Percentiles rank a stretch among this genome's conserved stretches.
Evolutionary conservation across 805 yeast species (phyloP).

Genomic region (Komagataella populi): DNA sequence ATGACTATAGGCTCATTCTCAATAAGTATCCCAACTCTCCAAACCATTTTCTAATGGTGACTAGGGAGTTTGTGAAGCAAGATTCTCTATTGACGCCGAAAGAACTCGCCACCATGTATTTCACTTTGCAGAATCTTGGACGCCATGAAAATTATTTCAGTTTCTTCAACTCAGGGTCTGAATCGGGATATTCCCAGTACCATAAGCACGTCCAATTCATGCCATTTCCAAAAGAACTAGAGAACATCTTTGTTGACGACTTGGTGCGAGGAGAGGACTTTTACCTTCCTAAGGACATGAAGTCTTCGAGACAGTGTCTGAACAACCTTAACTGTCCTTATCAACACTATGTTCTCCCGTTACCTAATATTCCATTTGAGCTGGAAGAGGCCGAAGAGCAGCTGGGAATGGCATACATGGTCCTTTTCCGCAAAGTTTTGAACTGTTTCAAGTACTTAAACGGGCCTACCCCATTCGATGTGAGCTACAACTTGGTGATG

Average conservation of each 20-base stretch:
- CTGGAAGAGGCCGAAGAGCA: slow-evolving; percentile 35
- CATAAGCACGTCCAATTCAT: slow-evolving; percentile 89
- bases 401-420: slow-evolving; percentile 56
- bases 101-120: slow-evolving; percentile 52
- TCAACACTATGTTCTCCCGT: slow-evolving; percentile 70
- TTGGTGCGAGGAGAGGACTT: slow-evolving; percentile 30
- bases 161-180: slow-evolving; percentile 79
- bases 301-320: slow-evolving; percentile 38
- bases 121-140: slow-evolving; percentile 38
- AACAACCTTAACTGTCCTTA: slow-evolving; percentile 51
- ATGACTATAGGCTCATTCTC: slow-evolving; percentile 48
- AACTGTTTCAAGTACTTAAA: slow-evolving; percentile 35
- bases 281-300: slow-evolving; percentile 30
- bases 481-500: slow-evolving; percentile 72
- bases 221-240: slow-evolving; percentile 38
- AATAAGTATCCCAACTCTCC: slow-evolving; percentile 82
- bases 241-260: slow-evolving; percentile 13
- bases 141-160: slow-evolving; percentile 45
- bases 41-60: slow-evolving; percentile 67
- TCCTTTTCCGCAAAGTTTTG: slow-evolving; percentile 58
- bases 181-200: slow-evolving; percentile 88
- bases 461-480: slow-evolving; percentile 21
- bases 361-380: slow-evolving; percentile 24
- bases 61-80: slow-evolving; percentile 64
- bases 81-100: slow-evolving; percentile 52